Evolutionary conservation across 306 rosid species (phyloP).

Genomic region (Cajanus cajan): DNA sequence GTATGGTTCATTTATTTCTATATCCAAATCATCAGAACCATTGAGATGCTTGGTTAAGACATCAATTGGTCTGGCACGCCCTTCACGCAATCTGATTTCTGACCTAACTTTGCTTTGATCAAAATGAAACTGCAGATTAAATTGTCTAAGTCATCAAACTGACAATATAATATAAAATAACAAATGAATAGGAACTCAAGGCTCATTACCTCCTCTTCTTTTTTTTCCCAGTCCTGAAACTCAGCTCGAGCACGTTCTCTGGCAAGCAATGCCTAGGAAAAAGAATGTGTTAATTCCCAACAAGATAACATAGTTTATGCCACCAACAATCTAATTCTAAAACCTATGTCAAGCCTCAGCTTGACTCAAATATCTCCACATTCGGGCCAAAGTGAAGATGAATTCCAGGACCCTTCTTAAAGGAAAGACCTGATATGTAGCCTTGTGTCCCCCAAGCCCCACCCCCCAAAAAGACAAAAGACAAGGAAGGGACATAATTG

Average conservation of each 20-base stretch:
- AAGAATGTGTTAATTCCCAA: constrained; percentile 26
- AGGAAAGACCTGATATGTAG: neutral
- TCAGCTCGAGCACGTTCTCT: constrained; percentile 99
- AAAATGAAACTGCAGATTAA: constrained; percentile 80
- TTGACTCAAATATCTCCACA: neutral
- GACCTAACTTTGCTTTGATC: constrained; percentile 98
- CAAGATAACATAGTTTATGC: constrained; percentile 12
- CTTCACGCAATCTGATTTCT: constrained; percentile 96
- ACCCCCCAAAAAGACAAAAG: neutral
- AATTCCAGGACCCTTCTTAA: neutral
- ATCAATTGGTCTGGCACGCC: constrained; percentile 94
- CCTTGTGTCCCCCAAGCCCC: neutral
- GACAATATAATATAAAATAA: constrained; percentile 16
- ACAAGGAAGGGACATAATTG: neutral
- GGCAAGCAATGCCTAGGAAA: constrained; percentile 82
- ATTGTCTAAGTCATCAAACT: constrained; percentile 21
- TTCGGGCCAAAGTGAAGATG: constrained; percentile 5
- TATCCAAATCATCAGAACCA: constrained; percentile 84
- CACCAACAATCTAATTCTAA: neutral
- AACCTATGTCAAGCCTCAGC: neutral
- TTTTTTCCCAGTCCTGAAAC: constrained; percentile 98
- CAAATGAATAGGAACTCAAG: constrained; percentile 1
- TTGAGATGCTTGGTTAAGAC: constrained; percentile 78
- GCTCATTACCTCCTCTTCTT: constrained; percentile 85
- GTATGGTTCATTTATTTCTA: constrained; percentile 90